These are phyloP conservation scores for Emmonsiellopsis sp. DNA, from an alignment of 2,329 filamentous ascomycete genomes.

Conservation along the genomic window DNA sequence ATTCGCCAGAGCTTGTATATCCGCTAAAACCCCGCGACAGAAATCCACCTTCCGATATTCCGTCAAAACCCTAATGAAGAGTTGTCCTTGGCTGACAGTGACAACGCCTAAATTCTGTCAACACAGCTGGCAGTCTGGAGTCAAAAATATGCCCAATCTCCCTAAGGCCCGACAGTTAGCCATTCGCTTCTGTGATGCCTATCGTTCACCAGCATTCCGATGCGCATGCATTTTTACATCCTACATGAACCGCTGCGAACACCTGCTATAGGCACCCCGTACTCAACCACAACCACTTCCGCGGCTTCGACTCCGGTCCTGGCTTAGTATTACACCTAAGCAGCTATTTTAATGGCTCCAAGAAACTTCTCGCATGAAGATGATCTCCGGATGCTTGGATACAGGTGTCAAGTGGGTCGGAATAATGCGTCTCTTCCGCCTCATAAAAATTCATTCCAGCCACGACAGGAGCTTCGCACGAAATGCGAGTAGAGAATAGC, in stretches of 20 bases:
- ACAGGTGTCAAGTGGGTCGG: neutral
- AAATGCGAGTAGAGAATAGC: neutral
- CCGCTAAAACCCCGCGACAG: neutral
- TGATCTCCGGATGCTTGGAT: neutral
- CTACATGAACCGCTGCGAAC: neutral
- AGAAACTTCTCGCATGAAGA: too few species aligned
- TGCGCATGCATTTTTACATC: neutral
- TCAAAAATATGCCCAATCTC: too few species aligned
- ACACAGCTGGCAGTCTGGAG: too few species aligned
- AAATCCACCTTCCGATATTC: conserved; percentile 1
- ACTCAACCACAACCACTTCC: too few species aligned
- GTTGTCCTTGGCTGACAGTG: neutral
- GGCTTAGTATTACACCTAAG: too few species aligned
- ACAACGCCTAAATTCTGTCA: too few species aligned
- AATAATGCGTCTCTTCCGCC: neutral
- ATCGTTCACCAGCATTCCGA: too few species aligned
- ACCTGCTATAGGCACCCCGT: too few species aligned
- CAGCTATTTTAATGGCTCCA: neutral
- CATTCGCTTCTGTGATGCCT: too few species aligned
- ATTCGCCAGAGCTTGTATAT: neutral
- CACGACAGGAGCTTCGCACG: neutral
- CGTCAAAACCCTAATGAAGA: neutral
- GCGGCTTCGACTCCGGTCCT: too few species aligned
- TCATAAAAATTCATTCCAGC: neutral
- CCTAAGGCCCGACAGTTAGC: too few species aligned